Conservation (phyloP, 1,284 basidiomycete genomes). For the Xerocomus amazonicus region DNA sequence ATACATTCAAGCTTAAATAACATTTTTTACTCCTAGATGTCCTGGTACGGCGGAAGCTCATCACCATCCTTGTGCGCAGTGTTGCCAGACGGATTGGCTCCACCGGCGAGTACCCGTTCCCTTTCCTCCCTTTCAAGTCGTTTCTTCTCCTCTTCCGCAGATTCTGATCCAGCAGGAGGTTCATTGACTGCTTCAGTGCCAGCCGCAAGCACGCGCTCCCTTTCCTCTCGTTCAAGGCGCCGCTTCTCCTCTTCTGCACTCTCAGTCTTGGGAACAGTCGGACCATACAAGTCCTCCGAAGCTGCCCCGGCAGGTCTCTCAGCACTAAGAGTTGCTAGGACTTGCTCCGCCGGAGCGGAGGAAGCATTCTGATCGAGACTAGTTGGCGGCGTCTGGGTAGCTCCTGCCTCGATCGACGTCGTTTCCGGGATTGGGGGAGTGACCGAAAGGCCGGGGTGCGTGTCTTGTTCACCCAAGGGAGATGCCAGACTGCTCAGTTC, state of each 20-base stretch:
- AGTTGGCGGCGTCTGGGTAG: conserved; percentile 36
- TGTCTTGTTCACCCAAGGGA: conserved; percentile 26
- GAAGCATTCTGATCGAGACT: conserved; percentile 5
- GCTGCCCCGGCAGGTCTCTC: conserved; percentile 25
- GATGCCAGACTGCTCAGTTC: conserved; percentile 60
- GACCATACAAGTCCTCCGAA: conserved; percentile 33
- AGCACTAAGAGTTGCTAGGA: too few species aligned
- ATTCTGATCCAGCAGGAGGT: conserved; percentile 33
- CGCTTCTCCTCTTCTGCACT: conserved; percentile 55
- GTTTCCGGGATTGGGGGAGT: conserved; percentile 37
- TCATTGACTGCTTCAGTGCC: conserved; percentile 9
- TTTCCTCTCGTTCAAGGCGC: conserved; percentile 40
- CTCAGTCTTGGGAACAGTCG: conserved; percentile 23
- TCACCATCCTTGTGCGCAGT: conserved; percentile 38
- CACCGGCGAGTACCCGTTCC: conserved; percentile 46
- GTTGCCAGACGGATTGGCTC: conserved; percentile 15
- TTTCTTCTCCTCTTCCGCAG: conserved; percentile 66
- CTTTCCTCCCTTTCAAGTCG: conserved; percentile 63
- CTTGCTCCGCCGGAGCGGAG: background rate
- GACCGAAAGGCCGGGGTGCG: conserved; percentile 37
- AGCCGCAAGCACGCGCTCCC: conserved; percentile 34
- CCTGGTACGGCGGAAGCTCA: conserved; percentile 66
- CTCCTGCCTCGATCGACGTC: conserved; percentile 4
- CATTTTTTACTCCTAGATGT: conserved; percentile 32
- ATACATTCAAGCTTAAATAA: background rate